These are phyloP conservation scores for Aspergillus tanneri DNA, from an alignment of 2,329 filamentous ascomycete species.

Conservation along the genomic window DNA sequence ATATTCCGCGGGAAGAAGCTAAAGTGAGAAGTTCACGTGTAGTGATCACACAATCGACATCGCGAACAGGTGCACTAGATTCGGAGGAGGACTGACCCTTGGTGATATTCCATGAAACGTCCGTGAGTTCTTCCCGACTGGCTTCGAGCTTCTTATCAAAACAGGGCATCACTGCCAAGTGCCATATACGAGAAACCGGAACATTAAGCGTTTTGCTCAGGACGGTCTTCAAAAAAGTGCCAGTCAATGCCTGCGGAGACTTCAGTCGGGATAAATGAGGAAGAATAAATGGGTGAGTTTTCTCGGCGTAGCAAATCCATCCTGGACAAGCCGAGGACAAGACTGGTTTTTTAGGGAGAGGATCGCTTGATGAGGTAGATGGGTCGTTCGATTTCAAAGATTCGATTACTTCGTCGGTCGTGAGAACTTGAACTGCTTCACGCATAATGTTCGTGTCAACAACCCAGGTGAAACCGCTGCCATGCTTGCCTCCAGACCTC, in stretches of 20 bases:
- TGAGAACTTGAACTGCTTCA: slow-evolving; percentile 77
- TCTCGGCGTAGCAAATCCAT: slow-evolving; percentile 98
- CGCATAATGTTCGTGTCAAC: slow-evolving; percentile 84
- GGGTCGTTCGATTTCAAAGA: slow-evolving; percentile 25
- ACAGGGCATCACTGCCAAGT: slow-evolving; percentile 94
- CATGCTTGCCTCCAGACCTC: slow-evolving; percentile 65
- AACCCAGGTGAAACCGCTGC: slow-evolving; percentile 82
- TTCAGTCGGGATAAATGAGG: slow-evolving; percentile 89
- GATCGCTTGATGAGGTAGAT: slow-evolving; percentile 8
- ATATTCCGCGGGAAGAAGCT: slow-evolving; percentile 73
- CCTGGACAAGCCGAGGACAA: slow-evolving; percentile 91
- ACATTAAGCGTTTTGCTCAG: slow-evolving; percentile 72
- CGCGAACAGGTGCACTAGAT: slow-evolving; percentile 59
- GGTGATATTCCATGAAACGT: slow-evolving; percentile 62
- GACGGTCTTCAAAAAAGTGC: slow-evolving; percentile 84
- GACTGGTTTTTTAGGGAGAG: slow-evolving; percentile 42
- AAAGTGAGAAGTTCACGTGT: slow-evolving; percentile 91
- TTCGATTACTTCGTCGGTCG: slow-evolving; percentile 67
- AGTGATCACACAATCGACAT: slow-evolving; percentile 98
- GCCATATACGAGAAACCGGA: slow-evolving; percentile 80
- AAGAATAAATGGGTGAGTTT: slow-evolving; percentile 91
- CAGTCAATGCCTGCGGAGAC: slow-evolving; percentile 88
- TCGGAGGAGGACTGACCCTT: slow-evolving; percentile 32
- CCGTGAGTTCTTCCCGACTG: slow-evolving; percentile 86
- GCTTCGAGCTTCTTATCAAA: slow-evolving; percentile 99